Evolutionary conservation across 163 green algal species (phyloP), one percentile per base, ranked within the genome.

Genomic region (Chlamydomonas reinhardtii): DNA sequence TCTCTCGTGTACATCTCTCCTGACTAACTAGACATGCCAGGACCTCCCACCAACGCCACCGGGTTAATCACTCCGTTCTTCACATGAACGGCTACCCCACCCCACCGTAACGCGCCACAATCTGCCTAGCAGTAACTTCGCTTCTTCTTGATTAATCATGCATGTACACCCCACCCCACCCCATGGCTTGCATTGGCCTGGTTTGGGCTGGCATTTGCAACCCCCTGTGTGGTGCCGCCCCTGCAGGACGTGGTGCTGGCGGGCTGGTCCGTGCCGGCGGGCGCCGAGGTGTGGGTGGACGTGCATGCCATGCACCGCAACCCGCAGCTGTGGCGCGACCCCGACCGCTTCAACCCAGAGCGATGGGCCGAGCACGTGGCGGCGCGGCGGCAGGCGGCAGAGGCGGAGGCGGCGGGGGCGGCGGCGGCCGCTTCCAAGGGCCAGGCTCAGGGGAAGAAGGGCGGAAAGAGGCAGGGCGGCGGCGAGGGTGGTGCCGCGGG

Each of bases 271-370:
- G 22, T 86, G 68, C 70, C 72, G 3, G 65, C 77, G 29, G 86
- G 86, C 35, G 77, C 72, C n/a, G 64, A 80, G 34, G 73, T 90
- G 70, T 90, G 86, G 77, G 84, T 91, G 5, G 89, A 90, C n/a
- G 77, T 84, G 39, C 91, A 79, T 56, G 59, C 73, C 11, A 91
- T 93, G 54, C 91, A 94, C 35, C 78, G 90, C 79, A 82, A 48
- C 73, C 73, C 74, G 1, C 27, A 24, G 22, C 73, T 90, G 31
- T 94, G 90, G 87, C 70, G 81, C 31, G 43, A 90, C 8, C 88
- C 92, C 1, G 81, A 92, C 11, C 20, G 31, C 24, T 94, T 94
- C 76, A 80, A 70, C 20, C 92, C 92, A 25, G 91, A 92, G 70
- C 84, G 91, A 24, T 92, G 86, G 86, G 32, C 82, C 20, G 39